phyloP scores from a whole-genome alignment of 192 early-diverging fungal genomes.

The Backusella tuberculispora region DNA sequence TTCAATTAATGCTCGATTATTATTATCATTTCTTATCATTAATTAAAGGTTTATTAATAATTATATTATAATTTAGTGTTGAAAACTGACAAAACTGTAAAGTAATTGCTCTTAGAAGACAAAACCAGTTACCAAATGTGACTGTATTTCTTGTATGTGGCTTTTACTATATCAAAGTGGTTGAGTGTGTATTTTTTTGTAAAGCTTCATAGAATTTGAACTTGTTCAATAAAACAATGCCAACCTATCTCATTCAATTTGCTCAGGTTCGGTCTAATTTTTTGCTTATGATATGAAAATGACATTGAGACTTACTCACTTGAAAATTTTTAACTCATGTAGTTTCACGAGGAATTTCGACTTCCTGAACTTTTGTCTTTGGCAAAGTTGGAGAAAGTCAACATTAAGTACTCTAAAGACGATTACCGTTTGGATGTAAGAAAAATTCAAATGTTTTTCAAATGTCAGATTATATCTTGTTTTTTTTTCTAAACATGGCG shows the following conservation, averaged over 20 bases:
- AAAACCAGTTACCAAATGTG: background rate
- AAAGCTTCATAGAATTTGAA: background rate
- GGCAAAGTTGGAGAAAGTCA: constrained; percentile 74
- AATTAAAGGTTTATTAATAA: too few relatives aligned
- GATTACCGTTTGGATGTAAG: constrained; percentile 67
- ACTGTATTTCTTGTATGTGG: constrained; percentile 2
- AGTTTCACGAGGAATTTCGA: constrained; percentile 69
- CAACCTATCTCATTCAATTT: constrained; percentile 17
- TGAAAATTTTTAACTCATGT: background rate
- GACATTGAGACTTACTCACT: background rate
- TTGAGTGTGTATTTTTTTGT: background rate
- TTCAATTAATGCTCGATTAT: too few relatives aligned
- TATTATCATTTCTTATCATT: too few relatives aligned
- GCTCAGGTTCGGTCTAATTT: constrained; percentile 1
- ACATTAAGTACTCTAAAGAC: constrained; percentile 60
- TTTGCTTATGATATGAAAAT: background rate
- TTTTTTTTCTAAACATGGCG: background rate
- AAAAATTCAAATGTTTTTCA: background rate
- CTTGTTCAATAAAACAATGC: constrained; percentile 11
- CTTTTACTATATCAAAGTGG: background rate
- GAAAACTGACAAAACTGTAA: too few relatives aligned
- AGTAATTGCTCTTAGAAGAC: too few relatives aligned
- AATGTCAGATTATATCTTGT: background rate
- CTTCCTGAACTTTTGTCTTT: constrained; percentile 86
- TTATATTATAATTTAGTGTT: too few relatives aligned